Evolutionary conservation across 257 asterid species (phyloP).

Genomic region (Solanum paucissectum): DNA sequence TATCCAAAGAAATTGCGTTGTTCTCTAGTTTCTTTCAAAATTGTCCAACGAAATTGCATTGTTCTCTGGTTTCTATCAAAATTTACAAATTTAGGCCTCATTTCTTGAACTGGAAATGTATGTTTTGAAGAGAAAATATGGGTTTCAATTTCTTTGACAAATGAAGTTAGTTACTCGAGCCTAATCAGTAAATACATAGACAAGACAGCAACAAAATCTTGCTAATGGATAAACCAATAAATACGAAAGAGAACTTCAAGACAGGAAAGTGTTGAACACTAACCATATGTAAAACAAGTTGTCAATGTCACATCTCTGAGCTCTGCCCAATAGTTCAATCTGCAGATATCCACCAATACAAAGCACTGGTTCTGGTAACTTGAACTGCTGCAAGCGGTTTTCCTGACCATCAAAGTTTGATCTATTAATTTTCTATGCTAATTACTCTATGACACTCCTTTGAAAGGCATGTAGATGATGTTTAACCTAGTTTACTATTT

Average conservation of each 20-base stretch:
- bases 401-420: conserved; percentile 36
- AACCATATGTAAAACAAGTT: conserved; percentile 66
- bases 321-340: conserved; percentile 63
- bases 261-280: conserved; percentile 4
- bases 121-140: not conserved
- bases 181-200: not conserved
- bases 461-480: not conserved
- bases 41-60: not conserved
- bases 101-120: not conserved
- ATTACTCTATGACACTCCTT: not conserved
- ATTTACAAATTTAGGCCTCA: not conserved
- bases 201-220: not conserved
- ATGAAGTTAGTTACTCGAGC: not conserved
- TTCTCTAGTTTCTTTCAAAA: not conserved
- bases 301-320: conserved; percentile 56
- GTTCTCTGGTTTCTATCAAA: not conserved
- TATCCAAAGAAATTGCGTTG: not conserved
- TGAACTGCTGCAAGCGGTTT: conserved; percentile 62
- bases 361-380: conserved; percentile 66
- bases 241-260: not conserved
- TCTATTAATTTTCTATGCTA: not conserved
- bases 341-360: conserved; percentile 70
- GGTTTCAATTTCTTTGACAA: not conserved
- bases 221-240: not conserved
- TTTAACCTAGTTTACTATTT: not conserved